These are phyloP conservation scores for Vigna nakashimae DNA, from an alignment of 306 rosid genomes.

Conservation along the genomic window DNA sequence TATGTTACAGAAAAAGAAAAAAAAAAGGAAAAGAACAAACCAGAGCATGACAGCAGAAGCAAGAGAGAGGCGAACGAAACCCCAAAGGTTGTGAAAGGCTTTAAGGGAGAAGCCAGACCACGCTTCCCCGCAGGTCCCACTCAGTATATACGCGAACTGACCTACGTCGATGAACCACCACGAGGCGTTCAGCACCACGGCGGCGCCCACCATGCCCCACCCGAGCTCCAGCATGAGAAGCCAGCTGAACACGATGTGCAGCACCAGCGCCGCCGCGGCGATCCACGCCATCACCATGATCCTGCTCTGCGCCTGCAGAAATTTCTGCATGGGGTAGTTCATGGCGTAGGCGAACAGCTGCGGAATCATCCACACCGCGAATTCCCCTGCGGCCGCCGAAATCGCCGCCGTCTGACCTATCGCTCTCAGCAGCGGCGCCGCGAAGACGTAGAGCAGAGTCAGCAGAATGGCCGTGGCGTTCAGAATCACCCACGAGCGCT, in stretches of 20 bases:
- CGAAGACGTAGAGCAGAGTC: slow-evolving; percentile 62
- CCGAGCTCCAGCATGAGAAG: slow-evolving; percentile 60
- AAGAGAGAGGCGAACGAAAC: slow-evolving; percentile 70
- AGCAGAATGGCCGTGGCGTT: slow-evolving; percentile 53
- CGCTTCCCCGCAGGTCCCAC: slow-evolving; percentile 71
- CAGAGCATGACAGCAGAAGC: slow-evolving; percentile 90
- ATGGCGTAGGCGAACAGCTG: slow-evolving; percentile 86
- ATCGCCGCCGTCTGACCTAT: slow-evolving; percentile 77
- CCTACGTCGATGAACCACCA: slow-evolving; percentile 81
- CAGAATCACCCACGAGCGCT: slow-evolving; percentile 86
- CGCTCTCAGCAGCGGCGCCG: slow-evolving; percentile 50
- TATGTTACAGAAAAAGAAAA: not conserved
- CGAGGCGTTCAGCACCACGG: slow-evolving; percentile 68
- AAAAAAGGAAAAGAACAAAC: slow-evolving; percentile 35
- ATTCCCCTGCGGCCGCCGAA: slow-evolving; percentile 73
- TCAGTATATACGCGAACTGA: slow-evolving; percentile 63
- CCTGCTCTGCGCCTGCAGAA: slow-evolving; percentile 88
- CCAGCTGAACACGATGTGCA: slow-evolving; percentile 81
- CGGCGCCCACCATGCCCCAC: slow-evolving; percentile 85
- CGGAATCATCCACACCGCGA: slow-evolving; percentile 88
- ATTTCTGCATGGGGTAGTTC: slow-evolving; percentile 79
- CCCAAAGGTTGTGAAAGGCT: slow-evolving; percentile 80
- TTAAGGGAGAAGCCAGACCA: slow-evolving; percentile 79
- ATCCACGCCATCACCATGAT: slow-evolving; percentile 88
- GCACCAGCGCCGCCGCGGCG: slow-evolving; percentile 59